These are phyloP conservation scores for Colletotrichum spinosum DNA, from an alignment of 2,329 filamentous ascomycete genomes.

Conservation along the genomic window DNA sequence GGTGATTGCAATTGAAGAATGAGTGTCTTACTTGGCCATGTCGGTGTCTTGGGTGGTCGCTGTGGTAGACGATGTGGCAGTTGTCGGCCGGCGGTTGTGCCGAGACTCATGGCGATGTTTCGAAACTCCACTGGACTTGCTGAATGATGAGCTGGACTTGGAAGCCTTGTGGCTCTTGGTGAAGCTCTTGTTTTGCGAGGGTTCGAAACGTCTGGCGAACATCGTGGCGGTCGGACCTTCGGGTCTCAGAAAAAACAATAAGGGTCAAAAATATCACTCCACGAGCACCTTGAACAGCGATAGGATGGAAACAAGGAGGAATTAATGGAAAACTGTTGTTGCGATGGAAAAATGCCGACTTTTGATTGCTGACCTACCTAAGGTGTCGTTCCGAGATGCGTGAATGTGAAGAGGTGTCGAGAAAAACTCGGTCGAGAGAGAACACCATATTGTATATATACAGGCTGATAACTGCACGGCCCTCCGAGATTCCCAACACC, in stretches of 20 bases:
- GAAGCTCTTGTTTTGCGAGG: constrained; percentile 61
- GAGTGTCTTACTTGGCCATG: constrained; percentile 56
- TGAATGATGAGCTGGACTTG: constrained; percentile 66
- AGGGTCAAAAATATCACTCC: neutral
- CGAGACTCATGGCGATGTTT: constrained; percentile 66
- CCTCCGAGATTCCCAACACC: constrained; percentile 15
- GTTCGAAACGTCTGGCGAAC: constrained; percentile 62
- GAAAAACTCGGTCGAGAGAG: constrained; percentile 37
- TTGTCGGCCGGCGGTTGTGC: constrained; percentile 59
- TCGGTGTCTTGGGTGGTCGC: constrained; percentile 50
- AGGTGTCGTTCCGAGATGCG: constrained; percentile 41
- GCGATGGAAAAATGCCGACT: constrained; percentile 6
- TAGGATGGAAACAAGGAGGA: neutral
- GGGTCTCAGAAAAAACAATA: constrained; percentile 1
- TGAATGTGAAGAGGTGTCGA: constrained; percentile 15
- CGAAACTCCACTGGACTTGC: constrained; percentile 64
- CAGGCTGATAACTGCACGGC: constrained; percentile 29
- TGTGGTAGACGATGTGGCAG: constrained; percentile 52
- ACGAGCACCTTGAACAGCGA: neutral
- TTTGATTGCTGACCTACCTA: constrained; percentile 46
- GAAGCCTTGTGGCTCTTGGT: constrained; percentile 62
- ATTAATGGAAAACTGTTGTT: neutral
- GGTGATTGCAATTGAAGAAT: neutral
- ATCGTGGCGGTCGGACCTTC: constrained; percentile 47
- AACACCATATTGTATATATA: constrained; percentile 35